Base-by-base conservation (phyloP, 2,329 filamentous ascomycete species). In the Neonectria faginata region DNA sequence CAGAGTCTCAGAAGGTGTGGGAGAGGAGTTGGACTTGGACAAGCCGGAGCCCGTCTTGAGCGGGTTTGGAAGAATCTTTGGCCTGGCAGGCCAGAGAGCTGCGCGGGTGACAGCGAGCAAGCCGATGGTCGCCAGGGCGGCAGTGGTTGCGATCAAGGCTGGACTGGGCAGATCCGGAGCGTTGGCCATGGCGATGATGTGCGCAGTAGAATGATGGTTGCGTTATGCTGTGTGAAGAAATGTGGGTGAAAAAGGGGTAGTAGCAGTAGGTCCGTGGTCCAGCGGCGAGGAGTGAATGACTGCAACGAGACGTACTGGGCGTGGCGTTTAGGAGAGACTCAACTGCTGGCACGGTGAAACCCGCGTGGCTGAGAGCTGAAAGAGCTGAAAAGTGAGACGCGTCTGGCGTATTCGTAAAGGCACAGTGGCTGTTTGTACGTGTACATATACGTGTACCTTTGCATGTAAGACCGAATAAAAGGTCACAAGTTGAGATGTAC, bases 1-100 rank as follows among this genome's bases (percentile, higher is more conserved):
- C 22, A 86, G 71, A 5, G 75, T 70, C 50, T 76, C 74, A 18
- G 80, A 58, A 31, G 31, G 9, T n/a, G 27, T 69, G 63, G 83
- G 78, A 14, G 80, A 70, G 64, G 80, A 70, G 64, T 83, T 79
- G 12, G 75, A 76, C 47, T 75, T 69, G 16, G 81, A 69, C 7
- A 67, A 66, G 11, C 78, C 78, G 3, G 83, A 66, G 44, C 78
- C 75, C 20, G 81, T 82, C 60, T 76, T 80, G 36, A 84, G 78
- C 33, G 85, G 84, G 36, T 80, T 84, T 11, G 73, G 78, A 57
- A 86, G 78, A 33, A 83, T 73, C 60, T 75, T 77, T 55, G 76
- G 77, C 45, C 75, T 74, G 31, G 70, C 69, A 33, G 83, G 82
- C 76, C 81, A 83, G 12, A 85, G 77, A 27, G 75, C 61, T n/a